Percentiles rank a stretch among this genome's conserved stretches.
Evolutionary conservation across 2,329 filamentous ascomycete genomes (phyloP).

Genomic region (Colletotrichum sp.): DNA sequence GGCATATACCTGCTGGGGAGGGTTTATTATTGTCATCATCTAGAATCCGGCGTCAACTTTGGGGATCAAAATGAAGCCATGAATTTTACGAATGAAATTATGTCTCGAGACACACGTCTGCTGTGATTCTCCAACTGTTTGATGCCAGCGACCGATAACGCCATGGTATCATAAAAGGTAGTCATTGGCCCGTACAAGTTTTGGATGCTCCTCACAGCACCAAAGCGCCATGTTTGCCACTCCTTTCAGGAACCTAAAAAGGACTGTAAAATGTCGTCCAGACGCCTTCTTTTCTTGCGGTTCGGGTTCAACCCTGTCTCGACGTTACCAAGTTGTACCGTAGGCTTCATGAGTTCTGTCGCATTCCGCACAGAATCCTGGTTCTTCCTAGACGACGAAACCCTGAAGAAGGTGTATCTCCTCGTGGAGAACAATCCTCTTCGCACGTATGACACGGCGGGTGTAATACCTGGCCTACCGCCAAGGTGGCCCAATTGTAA

Average conservation of each 20-base stretch:
- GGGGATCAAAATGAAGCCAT: slow-evolving; percentile 16
- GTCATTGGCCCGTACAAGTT: background rate
- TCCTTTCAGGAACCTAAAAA: slow-evolving; percentile 6
- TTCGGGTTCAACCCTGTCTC: slow-evolving; percentile 25
- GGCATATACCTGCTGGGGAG: slow-evolving; percentile 4
- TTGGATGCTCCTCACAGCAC: background rate
- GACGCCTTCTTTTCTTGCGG: slow-evolving; percentile 35
- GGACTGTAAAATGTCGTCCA: slow-evolving; percentile 38
- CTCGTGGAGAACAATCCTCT: slow-evolving; percentile 38
- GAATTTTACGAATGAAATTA: background rate
- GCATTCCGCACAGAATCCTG: slow-evolving; percentile 3
- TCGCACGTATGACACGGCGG: slow-evolving; percentile 39
- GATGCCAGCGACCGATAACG: background rate
- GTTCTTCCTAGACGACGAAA: slow-evolving; percentile 23
- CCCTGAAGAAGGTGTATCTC: slow-evolving; percentile 35
- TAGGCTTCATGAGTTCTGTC: slow-evolving; percentile 16
- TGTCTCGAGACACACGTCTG: background rate
- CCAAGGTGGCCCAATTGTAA: slow-evolving; percentile 42
- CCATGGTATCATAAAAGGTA: background rate
- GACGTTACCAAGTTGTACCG: slow-evolving; percentile 9
- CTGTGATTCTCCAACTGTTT: background rate
- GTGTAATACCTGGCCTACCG: slow-evolving; percentile 34
- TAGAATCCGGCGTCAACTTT: slow-evolving; percentile 11
- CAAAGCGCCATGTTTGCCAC: background rate
- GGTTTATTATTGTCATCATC: slow-evolving; percentile 7